A percentile compares a stretch with the other conserved stretches of the same genome.
phyloP scores from a whole-genome alignment of 2,329 filamentous ascomycete species.

The Aaosphaeria pasadenensis region DNA sequence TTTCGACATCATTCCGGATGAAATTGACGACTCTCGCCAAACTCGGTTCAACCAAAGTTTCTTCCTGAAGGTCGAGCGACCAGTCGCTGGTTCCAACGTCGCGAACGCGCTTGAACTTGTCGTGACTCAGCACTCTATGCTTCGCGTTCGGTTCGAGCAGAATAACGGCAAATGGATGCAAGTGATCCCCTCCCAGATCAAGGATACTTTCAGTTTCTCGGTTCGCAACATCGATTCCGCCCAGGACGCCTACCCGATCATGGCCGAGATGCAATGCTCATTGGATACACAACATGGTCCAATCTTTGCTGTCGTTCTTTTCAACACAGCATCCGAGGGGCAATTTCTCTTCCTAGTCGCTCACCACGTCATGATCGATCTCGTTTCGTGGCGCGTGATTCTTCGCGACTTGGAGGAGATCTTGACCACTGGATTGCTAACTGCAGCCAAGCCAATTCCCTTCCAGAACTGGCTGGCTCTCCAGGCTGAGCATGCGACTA shows the following conservation, averaged over 20 bases:
- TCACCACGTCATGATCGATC: slow-evolving; percentile 38
- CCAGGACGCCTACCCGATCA: slow-evolving; percentile 16
- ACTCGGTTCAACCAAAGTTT: slow-evolving; percentile 42
- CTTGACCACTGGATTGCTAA: slow-evolving; percentile 3
- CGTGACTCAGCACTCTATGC: slow-evolving; percentile 15
- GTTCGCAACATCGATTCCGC: slow-evolving; percentile 1
- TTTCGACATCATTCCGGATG: slow-evolving; percentile 18
- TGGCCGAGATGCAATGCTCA: slow-evolving; percentile 8
- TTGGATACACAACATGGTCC: slow-evolving; percentile 12
- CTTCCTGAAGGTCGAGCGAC: slow-evolving; percentile 26
- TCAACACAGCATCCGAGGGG: slow-evolving; percentile 8
- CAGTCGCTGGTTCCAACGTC: slow-evolving; percentile 13
- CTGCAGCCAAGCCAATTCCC: slow-evolving; percentile 3
- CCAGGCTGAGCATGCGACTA: slow-evolving; percentile 7
- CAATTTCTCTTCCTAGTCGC: slow-evolving; percentile 18
- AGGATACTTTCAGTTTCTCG: slow-evolving; percentile 8
- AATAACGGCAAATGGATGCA: slow-evolving; percentile 14
- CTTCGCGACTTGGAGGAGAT: slow-evolving; percentile 38
- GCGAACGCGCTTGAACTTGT: slow-evolving; percentile 11
- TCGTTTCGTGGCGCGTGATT: slow-evolving; percentile 45
- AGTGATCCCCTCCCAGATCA: slow-evolving; percentile 4
- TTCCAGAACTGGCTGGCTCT: slow-evolving; percentile 13
- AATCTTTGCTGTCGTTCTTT: slow-evolving; percentile 17
- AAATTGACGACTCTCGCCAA: slow-evolving; percentile 17
- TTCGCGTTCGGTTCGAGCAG: slow-evolving; percentile 11